Evolutionary conservation across 140 eudicot species (phyloP).

Genomic region (Eryngium alpinum): DNA sequence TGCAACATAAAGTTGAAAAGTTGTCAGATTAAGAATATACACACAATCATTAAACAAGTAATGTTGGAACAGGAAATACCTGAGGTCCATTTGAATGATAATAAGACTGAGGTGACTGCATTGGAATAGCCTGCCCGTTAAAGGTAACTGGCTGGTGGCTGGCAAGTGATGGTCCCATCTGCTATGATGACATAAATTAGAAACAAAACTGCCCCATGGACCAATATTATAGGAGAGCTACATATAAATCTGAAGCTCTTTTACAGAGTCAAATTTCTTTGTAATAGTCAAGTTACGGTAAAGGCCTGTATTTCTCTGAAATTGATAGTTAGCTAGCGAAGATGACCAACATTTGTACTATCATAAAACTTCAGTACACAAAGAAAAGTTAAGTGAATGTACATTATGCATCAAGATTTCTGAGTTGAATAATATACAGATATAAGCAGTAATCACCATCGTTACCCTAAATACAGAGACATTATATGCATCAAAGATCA

Average conservation of each 20-base stretch:
- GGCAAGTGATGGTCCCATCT: constrained; percentile 80
- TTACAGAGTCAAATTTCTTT: not conserved
- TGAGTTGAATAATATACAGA: no score
- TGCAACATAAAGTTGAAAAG: constrained; percentile 20
- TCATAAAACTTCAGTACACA: not conserved
- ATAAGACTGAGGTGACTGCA: constrained; percentile 62
- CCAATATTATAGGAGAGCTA: no score
- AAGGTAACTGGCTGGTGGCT: constrained; percentile 63
- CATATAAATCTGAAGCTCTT: not conserved
- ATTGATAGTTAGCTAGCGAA: not conserved
- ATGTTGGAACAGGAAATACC: constrained; percentile 29
- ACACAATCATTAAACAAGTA: not conserved
- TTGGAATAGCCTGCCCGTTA: constrained; percentile 63
- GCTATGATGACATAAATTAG: constrained; percentile 22
- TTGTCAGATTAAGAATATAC: not conserved
- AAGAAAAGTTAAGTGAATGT: no score
- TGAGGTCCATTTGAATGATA: constrained; percentile 75
- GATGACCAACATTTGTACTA: not conserved
- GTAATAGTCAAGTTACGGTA: not conserved
- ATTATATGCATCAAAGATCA: not conserved
- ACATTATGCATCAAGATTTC: no score
- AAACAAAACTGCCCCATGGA: not conserved
- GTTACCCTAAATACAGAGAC: not conserved
- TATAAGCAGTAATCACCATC: not conserved
- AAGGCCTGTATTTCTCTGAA: not conserved